Percentiles rank a stretch among this genome's conserved stretches.
Conservation (phyloP, 768 basidiomycete genomes). For the Candolleomyces efflorescens region DNA sequence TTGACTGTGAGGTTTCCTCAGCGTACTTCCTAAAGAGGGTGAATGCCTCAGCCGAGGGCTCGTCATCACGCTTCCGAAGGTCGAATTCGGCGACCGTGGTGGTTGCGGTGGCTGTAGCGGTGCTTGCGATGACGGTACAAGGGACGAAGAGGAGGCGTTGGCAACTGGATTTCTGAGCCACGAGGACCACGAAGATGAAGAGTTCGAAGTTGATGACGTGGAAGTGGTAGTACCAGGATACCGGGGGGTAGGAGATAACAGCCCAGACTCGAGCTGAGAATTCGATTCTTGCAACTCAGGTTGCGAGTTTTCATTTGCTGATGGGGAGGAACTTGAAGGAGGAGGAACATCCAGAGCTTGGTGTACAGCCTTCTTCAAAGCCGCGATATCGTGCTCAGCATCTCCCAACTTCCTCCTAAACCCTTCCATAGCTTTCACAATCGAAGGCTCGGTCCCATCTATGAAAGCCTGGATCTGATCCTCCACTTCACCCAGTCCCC, state of each 20-base stretch:
- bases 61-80: conserved; percentile 71
- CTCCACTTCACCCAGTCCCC: conserved; percentile 36
- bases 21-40: conserved; percentile 27
- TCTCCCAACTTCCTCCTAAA: conserved; percentile 65
- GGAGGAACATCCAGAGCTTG: no score
- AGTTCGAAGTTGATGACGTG: neutral
- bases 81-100: conserved; percentile 32
- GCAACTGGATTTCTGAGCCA: conserved; percentile 35
- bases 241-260: conserved; percentile 1
- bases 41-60: conserved; percentile 53
- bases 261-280: neutral
- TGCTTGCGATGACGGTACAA: conserved; percentile 3
- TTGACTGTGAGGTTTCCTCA: conserved; percentile 5
- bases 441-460: conserved; percentile 41
- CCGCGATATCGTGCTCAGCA: conserved; percentile 72
- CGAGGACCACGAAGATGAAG: conserved; percentile 46
- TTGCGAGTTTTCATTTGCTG: neutral
- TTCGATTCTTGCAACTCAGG: neutral
- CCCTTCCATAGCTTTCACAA: conserved; percentile 41
- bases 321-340: neutral
- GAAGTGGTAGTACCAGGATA: neutral
- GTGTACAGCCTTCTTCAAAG: conserved; percentile 56
- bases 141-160: conserved; percentile 29
- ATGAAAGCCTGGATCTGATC: conserved; percentile 53
- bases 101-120: conserved; percentile 15